Base-by-base conservation (phyloP, 2,329 filamentous ascomycete species). In the Epichloe hybrida region DNA sequence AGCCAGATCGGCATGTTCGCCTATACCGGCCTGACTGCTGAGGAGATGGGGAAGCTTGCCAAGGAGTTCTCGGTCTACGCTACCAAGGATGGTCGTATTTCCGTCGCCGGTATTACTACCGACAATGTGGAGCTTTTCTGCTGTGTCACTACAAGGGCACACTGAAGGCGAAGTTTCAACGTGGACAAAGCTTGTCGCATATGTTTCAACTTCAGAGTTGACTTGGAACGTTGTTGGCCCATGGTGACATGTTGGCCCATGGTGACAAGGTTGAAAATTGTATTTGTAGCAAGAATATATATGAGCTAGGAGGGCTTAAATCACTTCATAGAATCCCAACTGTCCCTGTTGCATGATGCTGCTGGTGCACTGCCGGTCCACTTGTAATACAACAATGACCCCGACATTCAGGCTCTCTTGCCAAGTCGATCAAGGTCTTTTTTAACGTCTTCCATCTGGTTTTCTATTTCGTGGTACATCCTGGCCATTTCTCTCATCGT, bases 1-100 rank as follows among this genome's bases (percentile, higher is more conserved):
- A 90, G 79, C 72, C 88, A 95, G 80, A 98, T 98, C 64, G 93
- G 93, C 74, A 98, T 98, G 93, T 98, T 98, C 66, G 91, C 93
- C 61, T 98, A 95, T 80, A 98, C 93, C 49, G 93, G 93, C 55
- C 75, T 98, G 63, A 91, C 77, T 61, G 75, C 90, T 50, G 84
- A 91, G 72, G 86, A 96, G 75, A 96, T 97, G 88, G 86, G 91
- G 51, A 75, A 74, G 63, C 77, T 98, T 55, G 88, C 90, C 59
- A 89, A 94, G 76, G 88, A 97, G 76, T 88, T 93, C 79, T 95
- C 88, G 54, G 91, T 98, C 62, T 98, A 98, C 68, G 91, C 90
- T 58, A 97, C 93, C 71, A 93, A 88, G 76, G 86, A 93, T 65
- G 87, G 87, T 61, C 80, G 87, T 64, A 93, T 93, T 67, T 89